Evolutionary conservation across 1,284 basidiomycete species (phyloP), one percentile per base, ranked within the genome.

Genomic region (Ganoderma sp.): DNA sequence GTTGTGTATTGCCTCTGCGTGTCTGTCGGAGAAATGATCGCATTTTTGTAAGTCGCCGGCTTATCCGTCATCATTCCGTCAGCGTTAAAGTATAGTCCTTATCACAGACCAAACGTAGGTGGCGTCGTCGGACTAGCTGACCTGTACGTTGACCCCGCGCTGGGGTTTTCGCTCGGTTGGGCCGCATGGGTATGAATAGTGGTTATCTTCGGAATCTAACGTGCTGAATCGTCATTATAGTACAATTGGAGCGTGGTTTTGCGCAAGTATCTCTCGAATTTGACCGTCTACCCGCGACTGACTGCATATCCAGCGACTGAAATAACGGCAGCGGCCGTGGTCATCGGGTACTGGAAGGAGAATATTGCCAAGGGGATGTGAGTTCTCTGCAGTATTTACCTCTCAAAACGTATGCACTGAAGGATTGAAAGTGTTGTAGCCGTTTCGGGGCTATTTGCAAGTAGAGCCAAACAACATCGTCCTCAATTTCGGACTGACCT

Each of bases 111-210:
- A 90, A 80, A 93, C 93, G 91, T 94, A 2, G 88, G 88, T 69
- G 90, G 92, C 50, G 93, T 94, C 73, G 90, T 95, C 19, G 89
- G 94, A 73, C 89, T 92, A 7, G 91, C 93, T 1, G 75, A 75
- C 76, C 76, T 75, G 1, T 78, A 77, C 50, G 77, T 79, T 8
- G 77, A 78, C 54, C 73, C 69, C 0, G 76, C 77, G 1, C 65
- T 77, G 8, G 77, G 77, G 0, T 78, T 78, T 66, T 77, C 77
- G 1, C 68, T 78, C 0, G 77, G 77, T 17, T 78, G 77, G 77
- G 77, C 77, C 1, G 76, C 77, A 19, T 78, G 77, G 77, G 77
- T 76, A 64, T 60, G 74, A 64, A 9, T 17, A 12, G 17, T 9
- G 7, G 14, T 56, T 14, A 8, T 34, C 9, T 32, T 56, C 2